These are phyloP conservation scores for Sonneratia alba DNA, from an alignment of 345 rosid species.

Conservation along the genomic window DNA sequence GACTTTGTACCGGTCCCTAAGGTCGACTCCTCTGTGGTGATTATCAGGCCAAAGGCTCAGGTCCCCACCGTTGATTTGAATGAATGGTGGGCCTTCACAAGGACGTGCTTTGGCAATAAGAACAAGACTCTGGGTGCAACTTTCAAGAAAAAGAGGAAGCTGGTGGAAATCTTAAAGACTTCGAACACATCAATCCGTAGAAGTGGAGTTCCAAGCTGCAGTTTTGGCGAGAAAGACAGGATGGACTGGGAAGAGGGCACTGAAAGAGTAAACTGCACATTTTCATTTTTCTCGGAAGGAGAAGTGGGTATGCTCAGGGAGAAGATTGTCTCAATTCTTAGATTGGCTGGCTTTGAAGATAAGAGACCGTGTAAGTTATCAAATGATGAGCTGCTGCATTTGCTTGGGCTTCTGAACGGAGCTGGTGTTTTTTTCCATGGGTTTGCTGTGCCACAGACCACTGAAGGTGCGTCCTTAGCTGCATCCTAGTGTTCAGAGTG, in stretches of 20 bases:
- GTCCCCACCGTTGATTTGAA: constrained; percentile 45
- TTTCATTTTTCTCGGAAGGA: constrained; percentile 18
- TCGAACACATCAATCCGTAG: constrained; percentile 13
- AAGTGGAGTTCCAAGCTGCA: background rate
- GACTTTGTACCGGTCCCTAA: constrained; percentile 81
- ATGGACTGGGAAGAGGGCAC: constrained; percentile 11
- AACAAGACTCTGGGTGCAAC: constrained; percentile 82
- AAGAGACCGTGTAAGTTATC: constrained; percentile 76
- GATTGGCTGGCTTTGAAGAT: constrained; percentile 42
- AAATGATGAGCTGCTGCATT: constrained; percentile 44
- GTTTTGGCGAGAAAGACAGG: constrained; percentile 10
- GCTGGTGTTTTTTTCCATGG: constrained; percentile 58
- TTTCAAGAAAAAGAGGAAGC: constrained; percentile 87
- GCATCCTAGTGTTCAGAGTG: background rate
- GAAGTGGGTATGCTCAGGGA: constrained; percentile 47
- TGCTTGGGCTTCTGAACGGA: constrained; percentile 60
- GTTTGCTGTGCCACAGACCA: constrained; percentile 7
- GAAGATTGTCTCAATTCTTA: constrained; percentile 38
- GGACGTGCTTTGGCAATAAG: constrained; percentile 69
- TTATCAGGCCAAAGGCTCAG: constrained; percentile 60
- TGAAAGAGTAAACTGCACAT: constrained; percentile 7
- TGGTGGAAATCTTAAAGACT: constrained; percentile 42
- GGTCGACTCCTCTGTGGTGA: constrained; percentile 80
- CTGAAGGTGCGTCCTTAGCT: background rate
- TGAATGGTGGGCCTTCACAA: constrained; percentile 78